These are phyloP conservation scores for Boletus pseudopeckii DNA, from an alignment of 768 basidiomycete species.

Conservation along the genomic window DNA sequence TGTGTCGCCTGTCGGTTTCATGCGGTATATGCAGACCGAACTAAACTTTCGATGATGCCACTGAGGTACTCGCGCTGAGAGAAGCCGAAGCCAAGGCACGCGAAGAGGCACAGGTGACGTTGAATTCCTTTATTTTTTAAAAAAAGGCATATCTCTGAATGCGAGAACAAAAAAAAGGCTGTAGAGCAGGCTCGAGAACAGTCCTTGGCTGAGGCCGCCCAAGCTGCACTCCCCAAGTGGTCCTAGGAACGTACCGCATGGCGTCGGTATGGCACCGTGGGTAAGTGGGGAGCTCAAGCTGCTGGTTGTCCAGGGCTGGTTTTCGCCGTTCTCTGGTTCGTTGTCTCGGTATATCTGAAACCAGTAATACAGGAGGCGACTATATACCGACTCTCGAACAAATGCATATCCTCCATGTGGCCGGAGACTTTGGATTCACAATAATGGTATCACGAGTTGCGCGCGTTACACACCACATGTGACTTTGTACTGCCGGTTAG, in stretches of 20 bases:
- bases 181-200: constrained; percentile 28
- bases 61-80: constrained; percentile 21
- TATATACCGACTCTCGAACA: not conserved
- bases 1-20: constrained; percentile 3
- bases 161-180: constrained; percentile 10
- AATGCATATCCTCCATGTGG: not conserved
- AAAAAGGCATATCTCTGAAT: not conserved
- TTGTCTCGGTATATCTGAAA: not conserved
- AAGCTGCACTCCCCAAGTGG: constrained; percentile 22
- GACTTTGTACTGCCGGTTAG: not conserved
- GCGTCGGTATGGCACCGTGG: not conserved
- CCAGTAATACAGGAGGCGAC: not conserved
- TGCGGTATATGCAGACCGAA: not conserved
- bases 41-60: not conserved
- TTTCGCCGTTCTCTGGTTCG: not conserved
- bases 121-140: not conserved
- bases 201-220: constrained; percentile 31
- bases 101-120: constrained; percentile 15
- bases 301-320: not conserved
- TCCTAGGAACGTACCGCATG: not conserved
- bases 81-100: constrained; percentile 22
- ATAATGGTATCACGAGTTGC: not conserved
- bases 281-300: not conserved
- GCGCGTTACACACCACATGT: not conserved
- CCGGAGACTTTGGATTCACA: not conserved